Percentiles rank a stretch among this genome's conserved stretches.
phyloP scores from a whole-genome alignment of 2,329 filamentous ascomycete species.

The Beauveria pseudobassiana region DNA sequence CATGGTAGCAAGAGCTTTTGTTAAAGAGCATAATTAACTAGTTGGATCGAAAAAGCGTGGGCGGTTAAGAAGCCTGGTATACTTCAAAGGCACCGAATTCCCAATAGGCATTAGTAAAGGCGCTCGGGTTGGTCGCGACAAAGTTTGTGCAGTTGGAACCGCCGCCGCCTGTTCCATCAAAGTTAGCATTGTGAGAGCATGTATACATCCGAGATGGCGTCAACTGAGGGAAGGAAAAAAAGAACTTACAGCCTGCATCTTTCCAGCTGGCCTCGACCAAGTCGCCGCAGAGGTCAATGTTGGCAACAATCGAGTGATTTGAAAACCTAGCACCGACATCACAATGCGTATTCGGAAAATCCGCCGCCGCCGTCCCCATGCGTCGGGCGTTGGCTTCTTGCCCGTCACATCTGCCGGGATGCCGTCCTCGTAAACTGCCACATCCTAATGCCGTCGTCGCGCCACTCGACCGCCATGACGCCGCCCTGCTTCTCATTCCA shows the following conservation, averaged over 20 bases:
- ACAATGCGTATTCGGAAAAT: constrained; percentile 58
- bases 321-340: constrained; percentile 51
- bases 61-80: constrained; percentile 33
- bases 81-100: constrained; percentile 55
- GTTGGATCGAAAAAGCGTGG: not conserved
- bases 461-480: constrained; percentile 54
- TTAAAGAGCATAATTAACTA: not conserved
- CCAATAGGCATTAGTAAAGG: constrained; percentile 56
- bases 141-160: constrained; percentile 49
- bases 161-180: constrained; percentile 33
- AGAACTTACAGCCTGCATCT: constrained; percentile 35
- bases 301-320: constrained; percentile 59
- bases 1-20: not conserved
- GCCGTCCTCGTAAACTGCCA: constrained; percentile 49
- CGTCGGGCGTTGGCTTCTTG: constrained; percentile 48
- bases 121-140: constrained; percentile 48
- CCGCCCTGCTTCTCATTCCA: constrained; percentile 51
- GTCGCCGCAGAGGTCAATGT: constrained; percentile 58
- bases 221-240: not conserved
- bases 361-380: constrained; percentile 54
- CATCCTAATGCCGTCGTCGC: constrained; percentile 51
- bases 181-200: constrained; percentile 15
- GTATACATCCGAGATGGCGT: no score
- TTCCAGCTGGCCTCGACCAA: constrained; percentile 41
- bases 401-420: constrained; percentile 46